Evolutionary conservation across 1,139 yeast species (phyloP).

Genomic region (Hansenula lynferdii): DNA sequence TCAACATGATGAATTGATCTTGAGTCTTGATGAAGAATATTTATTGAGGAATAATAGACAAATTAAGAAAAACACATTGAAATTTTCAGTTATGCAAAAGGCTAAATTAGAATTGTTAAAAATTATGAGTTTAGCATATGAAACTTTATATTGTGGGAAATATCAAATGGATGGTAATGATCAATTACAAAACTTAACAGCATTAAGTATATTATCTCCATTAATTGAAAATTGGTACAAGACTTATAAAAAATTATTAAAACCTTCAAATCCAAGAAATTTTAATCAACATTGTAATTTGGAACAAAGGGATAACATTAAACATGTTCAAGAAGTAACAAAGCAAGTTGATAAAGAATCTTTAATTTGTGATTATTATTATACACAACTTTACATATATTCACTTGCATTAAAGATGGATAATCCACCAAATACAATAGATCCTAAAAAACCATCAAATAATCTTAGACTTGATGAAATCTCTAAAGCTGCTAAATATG

Average conservation of each 20-base stretch:
- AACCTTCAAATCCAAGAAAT: slow-evolving; percentile 35
- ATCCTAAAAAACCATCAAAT: slow-evolving; percentile 19
- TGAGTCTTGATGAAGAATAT: slow-evolving; percentile 25
- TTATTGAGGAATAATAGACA: neutral
- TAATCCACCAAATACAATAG: slow-evolving; percentile 24
- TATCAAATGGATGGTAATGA: slow-evolving; percentile 47
- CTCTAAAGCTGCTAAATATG: slow-evolving; percentile 69
- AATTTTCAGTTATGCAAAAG: slow-evolving; percentile 59
- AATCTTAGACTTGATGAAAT: slow-evolving; percentile 61
- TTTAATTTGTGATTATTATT: slow-evolving; percentile 75
- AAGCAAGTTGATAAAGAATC: slow-evolving; percentile 60
- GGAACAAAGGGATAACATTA: slow-evolving; percentile 21
- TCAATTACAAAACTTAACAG: slow-evolving; percentile 65
- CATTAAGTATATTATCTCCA: slow-evolving; percentile 70
- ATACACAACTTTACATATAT: slow-evolving; percentile 76
- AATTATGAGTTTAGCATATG: slow-evolving; percentile 79
- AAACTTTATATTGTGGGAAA: slow-evolving; percentile 61
- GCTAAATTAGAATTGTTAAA: slow-evolving; percentile 79
- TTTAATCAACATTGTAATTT: slow-evolving; percentile 24
- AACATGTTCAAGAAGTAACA: slow-evolving; percentile 33
- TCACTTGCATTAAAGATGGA: slow-evolving; percentile 70
- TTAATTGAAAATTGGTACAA: slow-evolving; percentile 75
- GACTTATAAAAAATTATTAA: slow-evolving; percentile 51
- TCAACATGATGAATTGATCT: slow-evolving; percentile 25
- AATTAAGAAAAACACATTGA: slow-evolving; percentile 22